Conservation (phyloP, 495 filamentous ascomycete species). For the Astrothelium subdiscretum region DNA sequence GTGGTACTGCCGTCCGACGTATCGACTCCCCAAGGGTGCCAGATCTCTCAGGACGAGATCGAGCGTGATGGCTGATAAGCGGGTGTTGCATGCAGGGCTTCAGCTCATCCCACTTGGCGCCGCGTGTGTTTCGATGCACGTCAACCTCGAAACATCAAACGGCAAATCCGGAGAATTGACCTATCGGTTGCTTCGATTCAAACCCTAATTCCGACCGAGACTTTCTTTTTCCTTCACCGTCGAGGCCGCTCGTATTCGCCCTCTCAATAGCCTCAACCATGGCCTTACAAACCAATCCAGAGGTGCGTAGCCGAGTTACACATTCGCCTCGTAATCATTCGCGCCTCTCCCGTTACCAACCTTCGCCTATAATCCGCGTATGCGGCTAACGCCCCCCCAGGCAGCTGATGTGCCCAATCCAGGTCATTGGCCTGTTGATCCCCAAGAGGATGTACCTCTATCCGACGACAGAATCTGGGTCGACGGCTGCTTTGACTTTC, state of each 20-base stretch:
- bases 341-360: not conserved
- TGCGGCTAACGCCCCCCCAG: not conserved
- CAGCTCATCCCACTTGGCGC: not conserved
- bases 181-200: too few relatives aligned
- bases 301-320: not conserved
- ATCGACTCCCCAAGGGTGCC: too few relatives aligned
- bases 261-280: not conserved
- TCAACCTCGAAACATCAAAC: constrained; percentile 2
- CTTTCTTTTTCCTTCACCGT: too few relatives aligned
- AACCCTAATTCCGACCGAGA: too few relatives aligned
- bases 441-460: constrained; percentile 48
- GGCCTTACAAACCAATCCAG: not conserved
- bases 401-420: constrained; percentile 17
- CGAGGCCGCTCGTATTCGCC: too few relatives aligned
- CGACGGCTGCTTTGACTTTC: constrained; percentile 98
- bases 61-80: not conserved
- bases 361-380: not conserved
- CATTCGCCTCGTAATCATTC: not conserved
- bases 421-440: constrained; percentile 56
- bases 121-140: not conserved
- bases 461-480: constrained; percentile 80
- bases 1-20: too few relatives aligned
- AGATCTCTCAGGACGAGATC: too few relatives aligned
- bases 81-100: not conserved
- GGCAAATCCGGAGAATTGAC: not conserved